These are phyloP conservation scores for Moringa oleifera DNA, from an alignment of 345 rosid species.

Conservation along the genomic window DNA sequence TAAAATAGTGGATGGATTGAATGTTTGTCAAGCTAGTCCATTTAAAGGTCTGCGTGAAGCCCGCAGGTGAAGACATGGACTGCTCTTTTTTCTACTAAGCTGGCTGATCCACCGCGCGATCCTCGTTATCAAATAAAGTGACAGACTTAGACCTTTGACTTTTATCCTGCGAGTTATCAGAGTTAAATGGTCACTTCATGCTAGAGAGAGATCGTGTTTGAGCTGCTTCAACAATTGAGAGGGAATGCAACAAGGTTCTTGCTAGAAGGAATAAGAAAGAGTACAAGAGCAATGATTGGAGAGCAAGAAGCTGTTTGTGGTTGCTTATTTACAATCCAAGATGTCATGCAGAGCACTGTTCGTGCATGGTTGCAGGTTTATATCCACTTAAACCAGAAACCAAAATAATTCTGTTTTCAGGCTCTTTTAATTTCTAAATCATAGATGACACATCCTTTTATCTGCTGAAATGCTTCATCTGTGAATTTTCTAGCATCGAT, in stretches of 20 bases:
- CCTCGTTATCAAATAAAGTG: too few species aligned
- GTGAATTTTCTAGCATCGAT: neutral
- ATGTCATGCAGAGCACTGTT: conserved; percentile 63
- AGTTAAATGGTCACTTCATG: conserved; percentile 72
- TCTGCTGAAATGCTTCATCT: neutral
- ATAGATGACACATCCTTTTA: neutral
- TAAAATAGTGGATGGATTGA: too few species aligned
- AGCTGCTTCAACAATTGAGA: conserved; percentile 55
- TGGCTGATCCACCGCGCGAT: too few species aligned
- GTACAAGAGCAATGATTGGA: conserved; percentile 52
- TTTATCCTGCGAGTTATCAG: conserved; percentile 42
- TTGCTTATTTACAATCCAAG: conserved; percentile 57
- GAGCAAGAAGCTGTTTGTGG: conserved; percentile 63
- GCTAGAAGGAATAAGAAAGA: conserved; percentile 39
- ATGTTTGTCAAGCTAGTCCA: too few species aligned
- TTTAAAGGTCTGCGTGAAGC: too few species aligned
- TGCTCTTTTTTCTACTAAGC: too few species aligned
- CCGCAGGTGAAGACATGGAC: too few species aligned
- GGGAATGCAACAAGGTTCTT: conserved; percentile 36
- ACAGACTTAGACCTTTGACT: too few species aligned
- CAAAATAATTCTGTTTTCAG: neutral
- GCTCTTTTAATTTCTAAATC: neutral
- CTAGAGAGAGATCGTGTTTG: conserved; percentile 59
- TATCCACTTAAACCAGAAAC: neutral
- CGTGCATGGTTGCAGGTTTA: conserved; percentile 63